These are phyloP conservation scores for Tetrapisispora nanseiensis DNA, from an alignment of 805 yeast genomes.

Conservation along the genomic window DNA sequence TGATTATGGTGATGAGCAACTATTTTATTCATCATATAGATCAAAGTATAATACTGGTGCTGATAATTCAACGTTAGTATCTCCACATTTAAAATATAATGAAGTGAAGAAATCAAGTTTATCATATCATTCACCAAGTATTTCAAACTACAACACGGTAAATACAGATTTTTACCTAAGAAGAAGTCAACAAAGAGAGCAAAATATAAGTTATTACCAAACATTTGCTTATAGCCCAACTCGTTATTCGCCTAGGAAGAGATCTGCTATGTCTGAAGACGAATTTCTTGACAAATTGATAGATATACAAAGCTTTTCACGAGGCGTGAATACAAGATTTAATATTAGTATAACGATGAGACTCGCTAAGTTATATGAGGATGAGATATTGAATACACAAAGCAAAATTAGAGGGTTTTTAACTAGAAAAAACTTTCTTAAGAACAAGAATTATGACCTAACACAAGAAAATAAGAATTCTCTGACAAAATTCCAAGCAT, in stretches of 20 bases:
- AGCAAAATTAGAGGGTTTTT: constrained; percentile 43
- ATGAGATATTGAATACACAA: constrained; percentile 41
- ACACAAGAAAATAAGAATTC: constrained; percentile 29
- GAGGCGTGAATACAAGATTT: constrained; percentile 63
- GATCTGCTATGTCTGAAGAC: constrained; percentile 22
- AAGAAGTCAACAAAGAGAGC: constrained; percentile 22
- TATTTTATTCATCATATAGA: no score
- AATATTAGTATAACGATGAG: constrained; percentile 52
- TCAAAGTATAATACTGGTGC: constrained; percentile 6
- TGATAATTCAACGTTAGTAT: constrained; percentile 3
- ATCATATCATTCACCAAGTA: constrained; percentile 28
- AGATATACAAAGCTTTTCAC: constrained; percentile 55
- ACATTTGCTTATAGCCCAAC: constrained; percentile 17
- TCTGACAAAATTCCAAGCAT: constrained; percentile 39
- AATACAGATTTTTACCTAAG: constrained; percentile 22
- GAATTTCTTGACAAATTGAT: constrained; percentile 31
- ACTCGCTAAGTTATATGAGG: constrained; percentile 47
- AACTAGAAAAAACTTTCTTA: constrained; percentile 6
- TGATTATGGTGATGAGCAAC: no score
- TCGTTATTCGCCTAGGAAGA: constrained; percentile 25
- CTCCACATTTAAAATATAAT: constrained; percentile 19
- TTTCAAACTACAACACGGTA: constrained; percentile 21
- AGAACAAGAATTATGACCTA: neutral
- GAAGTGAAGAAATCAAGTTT: constrained; percentile 19
- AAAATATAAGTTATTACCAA: constrained; percentile 18